phyloP scores from a whole-genome alignment of 495 filamentous ascomycete species.

The Aspergillus funiculosus region DNA sequence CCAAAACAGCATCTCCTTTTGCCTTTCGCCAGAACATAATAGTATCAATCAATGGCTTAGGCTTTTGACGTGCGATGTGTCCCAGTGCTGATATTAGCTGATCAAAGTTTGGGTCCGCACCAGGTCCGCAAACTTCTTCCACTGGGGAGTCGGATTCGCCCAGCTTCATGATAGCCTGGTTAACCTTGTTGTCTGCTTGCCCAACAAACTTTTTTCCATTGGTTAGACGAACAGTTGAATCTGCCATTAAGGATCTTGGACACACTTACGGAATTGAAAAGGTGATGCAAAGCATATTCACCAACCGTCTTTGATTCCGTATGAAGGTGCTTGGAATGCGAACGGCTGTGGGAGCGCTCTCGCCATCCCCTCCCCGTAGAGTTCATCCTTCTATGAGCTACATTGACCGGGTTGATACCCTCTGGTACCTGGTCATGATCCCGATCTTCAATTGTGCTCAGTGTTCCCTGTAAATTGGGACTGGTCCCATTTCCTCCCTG shows the following conservation, averaged over 20 bases:
- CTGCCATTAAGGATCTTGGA: no score
- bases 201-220: slow-evolving; percentile 50
- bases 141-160: slow-evolving; percentile 73
- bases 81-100: slow-evolving; percentile 90
- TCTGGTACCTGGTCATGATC: slow-evolving; percentile 24
- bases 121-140: slow-evolving; percentile 82
- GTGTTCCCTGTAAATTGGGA: slow-evolving; percentile 25
- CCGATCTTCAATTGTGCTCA: slow-evolving; percentile 42
- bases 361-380: slow-evolving; percentile 58
- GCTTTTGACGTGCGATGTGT: slow-evolving; percentile 87
- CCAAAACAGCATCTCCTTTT: slow-evolving; percentile 79
- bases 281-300: slow-evolving; percentile 92
- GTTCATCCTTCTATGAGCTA: slow-evolving; percentile 35
- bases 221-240: slow-evolving; percentile 14
- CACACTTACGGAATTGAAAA: slow-evolving; percentile 77
- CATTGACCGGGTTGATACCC: slow-evolving; percentile 21
- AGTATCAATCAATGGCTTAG: slow-evolving; percentile 91
- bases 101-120: slow-evolving; percentile 86
- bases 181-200: slow-evolving; percentile 90
- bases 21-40: slow-evolving; percentile 96
- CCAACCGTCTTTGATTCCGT: slow-evolving; percentile 82
- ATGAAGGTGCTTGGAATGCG: slow-evolving; percentile 72
- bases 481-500: slow-evolving; percentile 20
- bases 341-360: slow-evolving; percentile 71
- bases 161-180: slow-evolving; percentile 67